These are phyloP conservation scores for Rhizoclosmatium globosum DNA, from an alignment of 192 early-diverging fungal genomes.

Conservation along the genomic window DNA sequence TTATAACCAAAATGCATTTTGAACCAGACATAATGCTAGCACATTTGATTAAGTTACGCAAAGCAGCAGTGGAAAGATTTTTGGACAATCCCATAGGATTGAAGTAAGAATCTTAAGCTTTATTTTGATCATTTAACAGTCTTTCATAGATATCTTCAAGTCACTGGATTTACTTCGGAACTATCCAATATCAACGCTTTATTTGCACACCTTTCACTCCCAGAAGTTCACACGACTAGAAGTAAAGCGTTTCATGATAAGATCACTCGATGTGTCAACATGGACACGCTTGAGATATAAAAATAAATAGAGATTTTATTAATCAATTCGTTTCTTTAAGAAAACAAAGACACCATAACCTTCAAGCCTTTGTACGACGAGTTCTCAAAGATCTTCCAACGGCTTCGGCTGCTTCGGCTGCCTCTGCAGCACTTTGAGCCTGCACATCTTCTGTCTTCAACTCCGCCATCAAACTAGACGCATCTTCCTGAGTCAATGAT, in stretches of 20 bases:
- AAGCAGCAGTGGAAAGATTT: conserved; percentile 16
- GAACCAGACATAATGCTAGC: conserved; percentile 1
- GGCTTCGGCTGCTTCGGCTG: conserved; percentile 1
- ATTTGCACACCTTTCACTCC: conserved; percentile 24
- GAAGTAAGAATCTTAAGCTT: not conserved
- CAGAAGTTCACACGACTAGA: conserved; percentile 32
- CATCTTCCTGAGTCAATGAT: not conserved
- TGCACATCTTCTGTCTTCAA: not conserved
- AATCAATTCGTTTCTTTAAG: not conserved
- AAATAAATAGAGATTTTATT: not conserved
- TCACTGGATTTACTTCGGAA: conserved; percentile 11
- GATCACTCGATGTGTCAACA: conserved; percentile 12
- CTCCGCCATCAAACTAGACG: not conserved
- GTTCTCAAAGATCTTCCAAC: conserved; percentile 19
- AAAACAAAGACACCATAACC: not conserved
- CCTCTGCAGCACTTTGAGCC: conserved; percentile 4
- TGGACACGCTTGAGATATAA: conserved; percentile 19
- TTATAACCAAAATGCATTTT: conserved; percentile 26
- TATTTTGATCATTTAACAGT: not conserved
- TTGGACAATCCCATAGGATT: conserved; percentile 26
- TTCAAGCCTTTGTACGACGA: not conserved
- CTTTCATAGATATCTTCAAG: conserved; percentile 22
- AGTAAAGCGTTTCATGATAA: conserved; percentile 31
- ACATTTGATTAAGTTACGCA: conserved; percentile 7
- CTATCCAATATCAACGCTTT: conserved; percentile 1